These are phyloP conservation scores for Colletotrichum siamense DNA, from an alignment of 2,329 filamentous ascomycete genomes.

Conservation along the genomic window DNA sequence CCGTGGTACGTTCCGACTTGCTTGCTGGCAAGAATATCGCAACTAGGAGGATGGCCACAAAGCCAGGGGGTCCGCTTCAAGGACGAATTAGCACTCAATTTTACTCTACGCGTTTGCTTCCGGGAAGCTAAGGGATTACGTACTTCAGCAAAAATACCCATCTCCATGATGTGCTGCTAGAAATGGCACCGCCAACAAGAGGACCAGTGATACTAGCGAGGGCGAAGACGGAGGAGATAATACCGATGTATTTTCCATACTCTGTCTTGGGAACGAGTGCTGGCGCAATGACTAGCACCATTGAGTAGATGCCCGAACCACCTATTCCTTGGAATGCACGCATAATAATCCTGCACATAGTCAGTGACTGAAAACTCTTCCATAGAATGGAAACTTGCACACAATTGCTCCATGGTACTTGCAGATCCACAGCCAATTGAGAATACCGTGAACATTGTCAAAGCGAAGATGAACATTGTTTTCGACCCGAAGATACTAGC, in stretches of 20 bases:
- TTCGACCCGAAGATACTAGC: constrained; percentile 50
- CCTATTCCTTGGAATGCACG: not conserved
- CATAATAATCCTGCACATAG: not conserved
- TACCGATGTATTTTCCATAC: constrained; percentile 34
- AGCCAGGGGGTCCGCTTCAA: not conserved
- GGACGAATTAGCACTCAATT: not conserved
- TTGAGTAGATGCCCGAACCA: not conserved
- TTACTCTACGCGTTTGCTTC: not conserved
- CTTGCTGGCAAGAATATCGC: not conserved
- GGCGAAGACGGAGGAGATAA: constrained; percentile 42
- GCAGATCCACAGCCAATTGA: constrained; percentile 44
- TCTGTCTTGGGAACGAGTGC: constrained; percentile 38
- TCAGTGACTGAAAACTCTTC: not conserved
- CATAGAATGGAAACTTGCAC: not conserved
- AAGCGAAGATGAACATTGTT: constrained; percentile 35
- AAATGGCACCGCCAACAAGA: constrained; percentile 47
- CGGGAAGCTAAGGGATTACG: rapidly evolving
- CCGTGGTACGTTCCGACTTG: not conserved
- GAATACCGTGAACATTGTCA: constrained; percentile 43
- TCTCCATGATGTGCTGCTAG: constrained; percentile 43
- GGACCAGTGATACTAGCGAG: constrained; percentile 47
- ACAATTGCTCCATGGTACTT: constrained; percentile 36
- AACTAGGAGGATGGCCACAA: not conserved
- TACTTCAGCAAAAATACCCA: constrained; percentile 46
- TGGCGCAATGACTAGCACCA: constrained; percentile 28